Evolutionary conservation across 768 basidiomycete genomes (phyloP).

Genomic region (Kwoniella sp.): DNA sequence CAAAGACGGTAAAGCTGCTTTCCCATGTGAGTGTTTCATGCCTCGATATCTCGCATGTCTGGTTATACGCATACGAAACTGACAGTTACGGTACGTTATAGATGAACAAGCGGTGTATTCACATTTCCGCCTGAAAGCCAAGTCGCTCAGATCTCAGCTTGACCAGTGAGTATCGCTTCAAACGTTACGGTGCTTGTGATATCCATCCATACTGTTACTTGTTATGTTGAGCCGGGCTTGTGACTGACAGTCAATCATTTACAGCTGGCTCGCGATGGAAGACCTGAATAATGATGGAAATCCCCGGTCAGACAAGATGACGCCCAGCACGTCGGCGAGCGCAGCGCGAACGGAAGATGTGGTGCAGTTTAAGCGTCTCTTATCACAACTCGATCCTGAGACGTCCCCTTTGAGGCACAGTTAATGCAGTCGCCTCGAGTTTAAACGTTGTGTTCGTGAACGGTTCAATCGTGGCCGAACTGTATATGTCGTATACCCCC

Average conservation of each 20-base stretch:
- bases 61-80: not conserved
- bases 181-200: too few species aligned
- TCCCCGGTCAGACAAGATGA: conserved; percentile 9
- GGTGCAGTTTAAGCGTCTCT: conserved; percentile 39
- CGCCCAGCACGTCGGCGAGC: conserved; percentile 26
- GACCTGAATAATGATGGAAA: conserved; percentile 32
- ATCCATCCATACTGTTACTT: too few species aligned
- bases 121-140: conserved; percentile 49
- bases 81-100: not conserved
- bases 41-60: not conserved
- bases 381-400: conserved; percentile 44
- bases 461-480: too few species aligned
- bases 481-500: too few species aligned
- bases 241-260: too few species aligned
- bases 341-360: conserved; percentile 44
- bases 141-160: conserved; percentile 42
- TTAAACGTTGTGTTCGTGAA: too few species aligned
- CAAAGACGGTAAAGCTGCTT: not conserved
- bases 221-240: too few species aligned
- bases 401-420: conserved; percentile 31
- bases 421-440: too few species aligned
- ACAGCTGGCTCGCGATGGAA: conserved; percentile 51
- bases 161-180: conserved; percentile 50
- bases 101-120: conserved; percentile 48
- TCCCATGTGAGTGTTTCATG: conserved; percentile 4